Conservation (phyloP, 257 asterid genomes). For the Solanum ossicruentum region DNA sequence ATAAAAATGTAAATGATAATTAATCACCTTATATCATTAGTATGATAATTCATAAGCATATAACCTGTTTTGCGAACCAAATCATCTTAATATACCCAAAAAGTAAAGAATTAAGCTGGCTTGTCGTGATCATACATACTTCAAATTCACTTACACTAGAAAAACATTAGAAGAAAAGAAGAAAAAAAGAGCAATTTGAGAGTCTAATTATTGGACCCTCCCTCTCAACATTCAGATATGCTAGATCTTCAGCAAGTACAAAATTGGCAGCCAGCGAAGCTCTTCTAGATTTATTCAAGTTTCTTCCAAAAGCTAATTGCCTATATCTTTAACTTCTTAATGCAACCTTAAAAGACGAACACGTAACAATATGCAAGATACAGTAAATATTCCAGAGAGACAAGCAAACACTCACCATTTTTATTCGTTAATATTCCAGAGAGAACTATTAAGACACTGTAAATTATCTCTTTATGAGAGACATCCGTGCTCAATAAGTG, state of each 20-base stretch:
- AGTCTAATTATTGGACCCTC: neutral
- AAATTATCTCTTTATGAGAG: conserved; percentile 49
- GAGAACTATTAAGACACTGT: conserved; percentile 50
- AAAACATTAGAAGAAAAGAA: neutral
- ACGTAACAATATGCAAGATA: neutral
- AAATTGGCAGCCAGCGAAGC: neutral
- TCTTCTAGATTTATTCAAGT: neutral
- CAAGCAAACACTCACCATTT: conserved; percentile 36
- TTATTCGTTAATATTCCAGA: conserved; percentile 68
- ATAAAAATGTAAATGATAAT: neutral
- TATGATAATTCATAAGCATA: neutral
- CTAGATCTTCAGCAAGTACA: neutral
- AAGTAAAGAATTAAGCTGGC: neutral
- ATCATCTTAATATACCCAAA: neutral
- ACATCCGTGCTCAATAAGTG: conserved; percentile 39
- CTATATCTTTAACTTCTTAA: neutral
- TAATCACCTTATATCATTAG: neutral
- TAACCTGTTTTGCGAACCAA: neutral
- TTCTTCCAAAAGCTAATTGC: neutral
- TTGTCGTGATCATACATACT: neutral
- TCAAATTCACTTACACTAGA: neutral
- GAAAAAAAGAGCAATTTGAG: neutral
- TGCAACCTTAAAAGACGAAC: neutral
- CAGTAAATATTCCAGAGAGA: neutral
- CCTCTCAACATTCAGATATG: neutral